Base-by-base conservation (phyloP, 2,329 filamentous ascomycete genomes). In the Cadophora malorum region DNA sequence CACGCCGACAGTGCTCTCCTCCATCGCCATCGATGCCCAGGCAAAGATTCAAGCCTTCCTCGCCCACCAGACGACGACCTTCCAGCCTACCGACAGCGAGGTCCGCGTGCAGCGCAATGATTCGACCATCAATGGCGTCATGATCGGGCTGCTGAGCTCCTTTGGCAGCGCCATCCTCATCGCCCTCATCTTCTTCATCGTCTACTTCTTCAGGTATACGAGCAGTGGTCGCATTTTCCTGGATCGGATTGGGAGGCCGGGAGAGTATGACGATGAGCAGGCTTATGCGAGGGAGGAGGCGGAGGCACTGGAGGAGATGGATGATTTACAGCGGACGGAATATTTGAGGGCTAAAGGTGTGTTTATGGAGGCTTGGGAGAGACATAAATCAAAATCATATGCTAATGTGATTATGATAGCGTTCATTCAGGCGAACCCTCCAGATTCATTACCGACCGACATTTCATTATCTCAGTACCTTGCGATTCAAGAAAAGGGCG, bases 251-350 rank as follows among this genome's bases (percentile, higher is more conserved):
- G 94, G 94, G 56, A 87, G 95, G 69, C 96, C 96, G 0, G 96
- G 96, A 75, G 96, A 98, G 81, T 99, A 94, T 79, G 96, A 99
- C 79, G 96, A 99, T 81, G 96, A 98, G 80, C 95, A 98, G 81
- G 92, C 93, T 12, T 97, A 97, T 82, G 86, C 90, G 72, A 90
- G 92, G 77, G 96, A 98, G 79, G 96, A 99, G 87, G 94, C 93
- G 45, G 94, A 97, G 80, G 96, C 96, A 67, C 82, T 99, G 79
- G 95, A 97, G 83, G 87, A 88, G 67, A 99, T 99, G 96, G 94
- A 97, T 78, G 96, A 98, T 75, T 85, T 97, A 81, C 88, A 94
- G 77, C 85, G 93, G 78, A 90, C 90, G 49, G 96, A 99, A 78
- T 99, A 99, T 80, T 79, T 97, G 71, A 88, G 96, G 81, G 95